These are phyloP conservation scores for Ceratobasidium sp. DNA, from an alignment of 1,284 basidiomycete genomes.

Conservation along the genomic window DNA sequence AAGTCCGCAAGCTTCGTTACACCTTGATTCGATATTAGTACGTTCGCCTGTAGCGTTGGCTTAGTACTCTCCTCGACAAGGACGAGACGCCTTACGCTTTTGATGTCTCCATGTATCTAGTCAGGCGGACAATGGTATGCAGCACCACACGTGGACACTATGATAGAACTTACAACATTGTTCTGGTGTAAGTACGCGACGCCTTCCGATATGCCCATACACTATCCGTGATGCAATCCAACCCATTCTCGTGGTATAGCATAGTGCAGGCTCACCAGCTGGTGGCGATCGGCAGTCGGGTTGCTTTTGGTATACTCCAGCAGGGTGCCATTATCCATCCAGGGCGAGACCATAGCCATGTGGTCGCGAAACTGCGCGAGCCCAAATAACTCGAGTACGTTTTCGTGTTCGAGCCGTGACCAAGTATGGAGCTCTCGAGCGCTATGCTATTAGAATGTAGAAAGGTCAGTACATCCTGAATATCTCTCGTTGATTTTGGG, in stretches of 20 bases:
- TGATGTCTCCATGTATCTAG: constrained; percentile 13
- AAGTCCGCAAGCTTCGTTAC: constrained; percentile 3
- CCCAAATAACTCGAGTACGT: not conserved
- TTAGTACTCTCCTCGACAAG: not conserved
- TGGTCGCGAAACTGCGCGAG: not conserved
- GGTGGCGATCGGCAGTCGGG: not conserved
- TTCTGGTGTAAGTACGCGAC: not conserved
- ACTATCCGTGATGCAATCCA: not conserved
- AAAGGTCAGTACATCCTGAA: too few species aligned
- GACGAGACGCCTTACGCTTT: not conserved
- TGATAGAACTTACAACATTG: not conserved
- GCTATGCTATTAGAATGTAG: not conserved
- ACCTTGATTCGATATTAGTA: not conserved
- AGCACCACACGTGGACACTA: too few species aligned
- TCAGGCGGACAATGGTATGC: not conserved
- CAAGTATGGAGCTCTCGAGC: not conserved
- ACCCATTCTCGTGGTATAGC: too few species aligned
- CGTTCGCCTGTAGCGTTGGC: not conserved
- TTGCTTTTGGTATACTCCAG: not conserved
- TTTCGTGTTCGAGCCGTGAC: not conserved
- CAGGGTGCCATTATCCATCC: constrained; percentile 11
- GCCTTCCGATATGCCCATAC: not conserved
- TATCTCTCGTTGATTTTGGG: too few species aligned
- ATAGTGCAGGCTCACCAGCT: not conserved
- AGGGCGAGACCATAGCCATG: constrained; percentile 7